Percentiles rank a stretch among this genome's conserved stretches.
phyloP scores from a whole-genome alignment of 2,329 filamentous ascomycete genomes.

The Diaporthe vaccinii region DNA sequence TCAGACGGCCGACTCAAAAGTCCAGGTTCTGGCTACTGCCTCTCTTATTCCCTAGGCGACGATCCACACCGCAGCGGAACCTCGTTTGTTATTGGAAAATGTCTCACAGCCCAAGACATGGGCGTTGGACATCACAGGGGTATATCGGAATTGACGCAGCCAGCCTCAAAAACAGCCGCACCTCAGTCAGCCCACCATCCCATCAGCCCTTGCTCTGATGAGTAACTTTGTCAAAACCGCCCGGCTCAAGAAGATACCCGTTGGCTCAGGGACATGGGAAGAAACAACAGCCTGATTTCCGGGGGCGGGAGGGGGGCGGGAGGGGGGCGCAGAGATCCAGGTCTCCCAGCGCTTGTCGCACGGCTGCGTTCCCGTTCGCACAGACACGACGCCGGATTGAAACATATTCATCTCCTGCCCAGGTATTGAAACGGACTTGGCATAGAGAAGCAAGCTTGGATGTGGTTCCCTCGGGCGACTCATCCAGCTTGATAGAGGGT shows the following conservation, averaged over 20 bases:
- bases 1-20: neutral
- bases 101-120: neutral
- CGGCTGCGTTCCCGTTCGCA: neutral
- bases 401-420: conserved; percentile 29
- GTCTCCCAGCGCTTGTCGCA: neutral
- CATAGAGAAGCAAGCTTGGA: conserved; percentile 1
- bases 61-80: neutral
- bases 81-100: neutral
- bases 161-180: neutral
- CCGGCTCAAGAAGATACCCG: neutral
- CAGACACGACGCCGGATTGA: conserved; percentile 19
- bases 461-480: neutral
- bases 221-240: neutral
- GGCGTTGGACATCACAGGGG: neutral
- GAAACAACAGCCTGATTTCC: neutral
- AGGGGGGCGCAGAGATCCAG: no score
- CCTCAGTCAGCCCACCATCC: neutral
- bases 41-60: neutral
- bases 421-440: conserved; percentile 22
- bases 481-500: neutral
- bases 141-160: neutral
- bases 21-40: neutral
- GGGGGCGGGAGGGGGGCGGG: no score
- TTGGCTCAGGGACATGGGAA: neutral
- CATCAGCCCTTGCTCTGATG: neutral